Evolutionary conservation across 1,284 basidiomycete genomes (phyloP).

Genomic region (Ceratobasidium sp.): DNA sequence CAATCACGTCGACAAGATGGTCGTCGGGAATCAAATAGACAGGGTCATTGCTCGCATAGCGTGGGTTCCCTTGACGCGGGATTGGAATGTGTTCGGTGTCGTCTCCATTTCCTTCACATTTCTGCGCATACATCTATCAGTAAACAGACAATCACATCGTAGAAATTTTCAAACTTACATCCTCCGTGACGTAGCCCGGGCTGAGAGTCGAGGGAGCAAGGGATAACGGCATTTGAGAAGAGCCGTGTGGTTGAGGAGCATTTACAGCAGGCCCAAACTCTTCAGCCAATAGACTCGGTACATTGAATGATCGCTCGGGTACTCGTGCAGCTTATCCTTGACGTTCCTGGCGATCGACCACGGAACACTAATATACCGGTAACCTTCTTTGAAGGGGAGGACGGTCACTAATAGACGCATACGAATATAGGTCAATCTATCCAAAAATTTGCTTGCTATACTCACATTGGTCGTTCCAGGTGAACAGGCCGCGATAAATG

Average conservation of each 20-base stretch:
- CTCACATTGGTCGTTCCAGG: conserved; percentile 35
- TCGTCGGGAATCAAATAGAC: conserved; percentile 11
- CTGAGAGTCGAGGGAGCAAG: background rate
- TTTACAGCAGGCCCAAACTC: background rate
- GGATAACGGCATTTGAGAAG: background rate
- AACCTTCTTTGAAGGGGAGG: conserved; percentile 27
- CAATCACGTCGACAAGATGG: conserved; percentile 12
- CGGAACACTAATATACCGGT: conserved; percentile 17
- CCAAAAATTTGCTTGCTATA: background rate
- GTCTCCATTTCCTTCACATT: conserved; percentile 24
- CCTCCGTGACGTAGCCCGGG: conserved; percentile 24
- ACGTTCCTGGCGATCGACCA: conserved; percentile 33
- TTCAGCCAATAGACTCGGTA: background rate
- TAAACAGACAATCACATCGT: background rate
- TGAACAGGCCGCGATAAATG: conserved; percentile 29
- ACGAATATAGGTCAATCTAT: background rate
- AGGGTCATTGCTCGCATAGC: conserved; percentile 15
- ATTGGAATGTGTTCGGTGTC: conserved; percentile 14
- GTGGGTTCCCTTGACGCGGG: background rate
- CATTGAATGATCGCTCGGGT: conserved; percentile 25
- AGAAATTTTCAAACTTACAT: background rate
- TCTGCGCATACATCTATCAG: background rate
- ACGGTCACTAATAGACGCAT: background rate
- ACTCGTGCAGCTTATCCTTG: conserved; percentile 10
- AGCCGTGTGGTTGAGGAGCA: background rate